Percentiles rank a stretch among this genome's conserved stretches.
Conservation (phyloP, 2,329 filamentous ascomycete genomes). For the Diaporthe sp. region DNA sequence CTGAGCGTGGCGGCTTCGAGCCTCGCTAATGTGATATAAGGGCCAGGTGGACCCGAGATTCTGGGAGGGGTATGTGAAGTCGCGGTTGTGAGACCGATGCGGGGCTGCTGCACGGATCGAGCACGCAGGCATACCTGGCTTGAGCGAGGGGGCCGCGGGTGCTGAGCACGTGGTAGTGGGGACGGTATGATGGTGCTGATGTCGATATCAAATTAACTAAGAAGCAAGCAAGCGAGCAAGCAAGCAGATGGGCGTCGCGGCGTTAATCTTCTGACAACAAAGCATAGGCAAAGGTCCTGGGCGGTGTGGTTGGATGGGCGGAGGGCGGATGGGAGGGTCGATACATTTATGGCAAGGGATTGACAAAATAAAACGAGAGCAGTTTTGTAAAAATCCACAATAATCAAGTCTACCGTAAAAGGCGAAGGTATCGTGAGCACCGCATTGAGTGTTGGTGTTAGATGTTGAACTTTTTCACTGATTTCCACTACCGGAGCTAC, state of each 20-base stretch:
- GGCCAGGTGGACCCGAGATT: too few relatives aligned
- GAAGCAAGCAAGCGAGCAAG: conserved; percentile 34
- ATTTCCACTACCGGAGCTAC: background rate
- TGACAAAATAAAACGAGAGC: conserved; percentile 1
- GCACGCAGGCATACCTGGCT: background rate
- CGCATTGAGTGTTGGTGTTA: background rate
- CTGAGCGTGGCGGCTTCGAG: background rate
- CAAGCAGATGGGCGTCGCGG: conserved; percentile 40
- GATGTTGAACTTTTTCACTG: background rate
- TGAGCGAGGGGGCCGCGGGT: background rate
- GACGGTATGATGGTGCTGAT: conserved; percentile 4
- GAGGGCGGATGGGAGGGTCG: conserved; percentile 3
- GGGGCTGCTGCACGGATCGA: too few relatives aligned
- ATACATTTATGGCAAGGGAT: conserved; percentile 23
- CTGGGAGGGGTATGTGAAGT: background rate
- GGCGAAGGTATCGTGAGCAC: background rate
- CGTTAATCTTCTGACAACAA: conserved; percentile 34
- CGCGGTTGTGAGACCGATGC: background rate
- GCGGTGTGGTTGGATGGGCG: conserved; percentile 21
- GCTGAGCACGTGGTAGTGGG: background rate
- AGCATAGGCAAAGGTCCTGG: conserved; percentile 33
- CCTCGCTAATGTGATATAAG: background rate
- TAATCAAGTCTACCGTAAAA: background rate
- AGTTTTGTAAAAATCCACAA: conserved; percentile 23
- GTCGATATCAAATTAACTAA: conserved; percentile 36